Evolutionary conservation across 2,329 filamentous ascomycete species (phyloP).

Genomic region (Clarireedia sp.): DNA sequence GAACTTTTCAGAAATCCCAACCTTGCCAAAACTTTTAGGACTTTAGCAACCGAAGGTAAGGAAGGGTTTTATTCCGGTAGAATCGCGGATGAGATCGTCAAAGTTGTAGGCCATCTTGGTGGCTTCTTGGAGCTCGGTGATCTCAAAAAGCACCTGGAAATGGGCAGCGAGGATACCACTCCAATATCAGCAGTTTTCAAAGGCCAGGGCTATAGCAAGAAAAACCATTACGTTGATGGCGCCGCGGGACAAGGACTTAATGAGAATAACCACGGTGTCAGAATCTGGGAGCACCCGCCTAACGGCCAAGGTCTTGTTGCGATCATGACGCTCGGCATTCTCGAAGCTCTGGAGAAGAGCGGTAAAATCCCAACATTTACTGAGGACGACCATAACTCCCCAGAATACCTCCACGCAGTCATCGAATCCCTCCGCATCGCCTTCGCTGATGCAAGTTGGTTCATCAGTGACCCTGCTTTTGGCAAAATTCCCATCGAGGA

Average conservation of each 20-base stretch:
- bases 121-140: conserved; percentile 75
- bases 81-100: conserved; percentile 73
- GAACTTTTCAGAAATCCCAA: conserved; percentile 85
- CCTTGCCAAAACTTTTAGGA: conserved; percentile 72
- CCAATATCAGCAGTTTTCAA: conserved; percentile 76
- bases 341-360: conserved; percentile 73
- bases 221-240: conserved; percentile 37
- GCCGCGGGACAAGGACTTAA: conserved; percentile 32
- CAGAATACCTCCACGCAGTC: conserved; percentile 74
- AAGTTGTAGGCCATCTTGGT: conserved; percentile 67
- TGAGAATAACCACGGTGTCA: conserved; percentile 48
- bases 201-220: conserved; percentile 51
- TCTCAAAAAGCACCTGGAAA: conserved; percentile 64
- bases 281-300: conserved; percentile 94
- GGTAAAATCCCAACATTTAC: conserved; percentile 67
- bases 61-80: conserved; percentile 84
- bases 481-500: conserved; percentile 59
- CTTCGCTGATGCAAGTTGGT: conserved; percentile 88
- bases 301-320: conserved; percentile 96
- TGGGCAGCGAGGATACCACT: conserved; percentile 70
- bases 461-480: conserved; percentile 74
- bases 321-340: conserved; percentile 85
- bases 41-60: conserved; percentile 73
- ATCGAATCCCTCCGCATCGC: conserved; percentile 83
- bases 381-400: conserved; percentile 69